phyloP scores from a whole-genome alignment of 140 eudicot species.

The Flaveria floridana region DNA sequence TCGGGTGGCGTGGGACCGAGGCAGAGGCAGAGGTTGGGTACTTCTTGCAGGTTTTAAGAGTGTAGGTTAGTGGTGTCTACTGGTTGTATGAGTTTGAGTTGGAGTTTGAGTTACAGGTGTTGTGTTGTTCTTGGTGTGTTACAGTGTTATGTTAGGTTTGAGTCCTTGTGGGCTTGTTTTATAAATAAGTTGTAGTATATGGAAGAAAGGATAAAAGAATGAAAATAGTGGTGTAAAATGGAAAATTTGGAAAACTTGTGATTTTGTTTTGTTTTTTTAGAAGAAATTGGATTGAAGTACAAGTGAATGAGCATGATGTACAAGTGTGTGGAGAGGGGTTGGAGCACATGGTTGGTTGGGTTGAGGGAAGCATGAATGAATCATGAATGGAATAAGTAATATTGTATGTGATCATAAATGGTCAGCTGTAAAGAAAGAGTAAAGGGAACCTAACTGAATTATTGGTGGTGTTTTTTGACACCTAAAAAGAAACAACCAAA shows the following conservation, averaged over 20 bases:
- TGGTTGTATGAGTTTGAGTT: not conserved
- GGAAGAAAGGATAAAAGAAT: conserved; percentile 30
- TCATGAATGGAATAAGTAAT: conserved; percentile 11
- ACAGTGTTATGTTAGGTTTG: not conserved
- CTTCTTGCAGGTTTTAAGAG: conserved; percentile 93
- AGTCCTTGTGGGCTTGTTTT: conserved; percentile 48
- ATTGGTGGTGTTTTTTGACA: conserved; percentile 16
- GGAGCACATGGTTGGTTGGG: conserved; percentile 3
- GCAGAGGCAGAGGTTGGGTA: conserved; percentile 64
- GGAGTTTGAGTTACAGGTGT: not conserved
- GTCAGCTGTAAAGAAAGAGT: conserved; percentile 31
- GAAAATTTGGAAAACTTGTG: conserved; percentile 25
- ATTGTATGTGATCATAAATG: conserved; percentile 21
- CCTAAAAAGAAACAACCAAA: conserved; percentile 25
- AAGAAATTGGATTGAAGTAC: not conserved
- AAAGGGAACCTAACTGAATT: conserved; percentile 16
- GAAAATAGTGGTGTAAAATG: conserved; percentile 41
- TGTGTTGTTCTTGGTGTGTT: too few species aligned
- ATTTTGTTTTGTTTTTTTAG: not conserved
- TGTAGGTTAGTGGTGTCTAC: not conserved
- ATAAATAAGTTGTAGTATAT: conserved; percentile 68
- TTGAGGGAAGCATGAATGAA: not conserved
- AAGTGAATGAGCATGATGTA: not conserved
- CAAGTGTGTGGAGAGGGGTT: not conserved
- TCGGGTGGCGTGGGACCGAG: conserved; percentile 42